Conservation (phyloP, 2,329 filamentous ascomycete species). For the Botrytis aclada region DNA sequence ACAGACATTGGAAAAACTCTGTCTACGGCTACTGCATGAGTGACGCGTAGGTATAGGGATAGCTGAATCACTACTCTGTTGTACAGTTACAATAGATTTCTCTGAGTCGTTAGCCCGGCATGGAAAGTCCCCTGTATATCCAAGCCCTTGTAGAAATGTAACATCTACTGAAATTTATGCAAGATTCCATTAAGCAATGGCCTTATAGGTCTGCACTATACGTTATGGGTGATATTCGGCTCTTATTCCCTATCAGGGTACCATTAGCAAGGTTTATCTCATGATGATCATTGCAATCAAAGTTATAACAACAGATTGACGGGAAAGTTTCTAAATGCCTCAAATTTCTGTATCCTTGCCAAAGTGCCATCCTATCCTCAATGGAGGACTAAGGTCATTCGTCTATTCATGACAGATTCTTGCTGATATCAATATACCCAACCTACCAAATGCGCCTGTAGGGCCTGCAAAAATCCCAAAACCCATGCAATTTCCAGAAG, state of each 20-base stretch:
- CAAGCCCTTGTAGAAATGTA: not conserved
- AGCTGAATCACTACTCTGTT: not conserved
- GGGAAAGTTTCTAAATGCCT: not conserved
- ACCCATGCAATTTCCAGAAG: conserved; percentile 1
- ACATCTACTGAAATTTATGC: not conserved
- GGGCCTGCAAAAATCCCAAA: not conserved
- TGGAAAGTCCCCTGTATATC: not conserved
- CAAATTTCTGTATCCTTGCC: conserved; percentile 5
- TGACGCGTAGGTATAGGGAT: not conserved
- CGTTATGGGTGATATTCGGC: not conserved
- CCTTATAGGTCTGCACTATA: not conserved
- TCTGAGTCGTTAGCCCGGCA: not conserved
- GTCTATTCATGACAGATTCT: conserved; percentile 1
- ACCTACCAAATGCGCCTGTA: conserved; percentile 2
- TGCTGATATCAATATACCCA: not conserved
- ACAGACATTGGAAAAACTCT: not conserved
- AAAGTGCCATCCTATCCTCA: not conserved
- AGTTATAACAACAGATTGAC: not conserved
- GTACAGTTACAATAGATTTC: not conserved
- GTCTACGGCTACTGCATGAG: conserved; percentile 1
- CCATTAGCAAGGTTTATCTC: not conserved
- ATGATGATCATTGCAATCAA: not conserved
- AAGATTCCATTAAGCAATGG: not conserved
- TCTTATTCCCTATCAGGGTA: not conserved
- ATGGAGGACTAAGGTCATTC: not conserved